A percentile compares a stretch with the other conserved stretches of the same genome.
phyloP scores from a whole-genome alignment of 75 land plant genomes.

The Picea glauca region DNA sequence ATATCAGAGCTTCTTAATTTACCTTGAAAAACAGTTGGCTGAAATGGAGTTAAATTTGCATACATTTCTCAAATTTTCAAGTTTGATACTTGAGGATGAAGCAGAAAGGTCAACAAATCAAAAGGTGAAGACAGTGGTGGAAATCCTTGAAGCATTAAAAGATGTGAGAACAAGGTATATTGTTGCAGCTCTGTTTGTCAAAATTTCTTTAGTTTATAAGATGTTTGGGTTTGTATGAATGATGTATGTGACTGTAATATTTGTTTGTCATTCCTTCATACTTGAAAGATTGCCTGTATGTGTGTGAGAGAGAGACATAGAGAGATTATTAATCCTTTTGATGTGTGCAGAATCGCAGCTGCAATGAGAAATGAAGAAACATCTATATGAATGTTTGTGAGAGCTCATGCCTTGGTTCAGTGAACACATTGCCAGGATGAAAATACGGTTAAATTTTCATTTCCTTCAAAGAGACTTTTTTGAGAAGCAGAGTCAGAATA shows the following conservation, averaged over 20 bases:
- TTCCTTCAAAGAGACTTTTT: neutral
- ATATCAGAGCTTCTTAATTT: constrained; percentile 6
- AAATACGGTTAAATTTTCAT: neutral
- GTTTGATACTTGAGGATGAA: constrained; percentile 10
- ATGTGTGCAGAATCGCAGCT: constrained; percentile 7
- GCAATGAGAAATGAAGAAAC: neutral
- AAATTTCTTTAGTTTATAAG: neutral
- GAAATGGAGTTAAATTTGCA: constrained; percentile 8
- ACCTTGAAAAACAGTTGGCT: neutral
- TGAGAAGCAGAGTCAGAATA: neutral
- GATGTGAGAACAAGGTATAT: neutral
- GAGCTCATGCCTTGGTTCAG: neutral
- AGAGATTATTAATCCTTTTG: neutral
- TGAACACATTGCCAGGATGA: neutral
- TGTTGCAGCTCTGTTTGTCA: neutral
- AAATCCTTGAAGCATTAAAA: constrained; percentile 4
- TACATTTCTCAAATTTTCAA: neutral
- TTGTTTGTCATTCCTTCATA: neutral
- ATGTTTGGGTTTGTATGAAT: neutral
- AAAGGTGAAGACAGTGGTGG: neutral
- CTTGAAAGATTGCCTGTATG: neutral
- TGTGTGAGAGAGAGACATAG: neutral
- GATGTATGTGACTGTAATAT: neutral
- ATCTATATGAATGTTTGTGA: neutral
- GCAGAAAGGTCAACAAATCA: constrained; percentile 8